Conservation (phyloP, 1,139 yeast genomes). For the Taphrina deformans region DNA sequence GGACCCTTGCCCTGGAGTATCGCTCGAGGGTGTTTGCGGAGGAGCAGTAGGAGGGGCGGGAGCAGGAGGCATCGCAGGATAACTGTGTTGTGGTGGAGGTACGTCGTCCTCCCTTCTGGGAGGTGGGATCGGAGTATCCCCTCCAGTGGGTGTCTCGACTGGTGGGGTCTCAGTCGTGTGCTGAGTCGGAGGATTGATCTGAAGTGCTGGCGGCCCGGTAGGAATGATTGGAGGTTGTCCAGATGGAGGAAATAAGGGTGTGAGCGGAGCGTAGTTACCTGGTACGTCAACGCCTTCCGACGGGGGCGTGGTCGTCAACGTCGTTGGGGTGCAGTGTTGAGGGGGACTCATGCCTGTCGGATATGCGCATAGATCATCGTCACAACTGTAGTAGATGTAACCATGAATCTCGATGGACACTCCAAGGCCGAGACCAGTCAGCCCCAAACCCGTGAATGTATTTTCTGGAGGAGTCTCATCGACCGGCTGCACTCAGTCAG, state of each 20-base stretch:
- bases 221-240: not conserved
- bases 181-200: not conserved
- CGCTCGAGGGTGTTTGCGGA: not conserved
- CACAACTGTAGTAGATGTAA: not conserved
- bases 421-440: not conserved
- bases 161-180: not conserved
- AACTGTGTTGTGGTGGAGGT: not conserved
- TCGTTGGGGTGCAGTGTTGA: not conserved
- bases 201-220: not conserved
- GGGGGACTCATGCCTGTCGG: not conserved
- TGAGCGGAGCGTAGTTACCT: constrained; percentile 2
- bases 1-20: not conserved
- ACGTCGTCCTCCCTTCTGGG: not conserved
- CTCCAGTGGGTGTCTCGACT: not conserved
- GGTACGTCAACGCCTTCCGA: not conserved
- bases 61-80: not conserved
- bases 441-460: not conserved
- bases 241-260: constrained; percentile 1
- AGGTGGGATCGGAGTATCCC: not conserved
- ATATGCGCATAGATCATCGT: constrained; percentile 2
- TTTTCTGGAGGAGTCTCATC: constrained; percentile 6
- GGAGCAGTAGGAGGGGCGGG: too few relatives aligned
- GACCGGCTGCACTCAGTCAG: not conserved
- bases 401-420: not conserved
- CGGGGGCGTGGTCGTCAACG: not conserved